A percentile compares a stretch with the other conserved stretches of the same genome.
Evolutionary conservation across 2,329 filamentous ascomycete species (phyloP).

Genomic region (Penicillium sp.): DNA sequence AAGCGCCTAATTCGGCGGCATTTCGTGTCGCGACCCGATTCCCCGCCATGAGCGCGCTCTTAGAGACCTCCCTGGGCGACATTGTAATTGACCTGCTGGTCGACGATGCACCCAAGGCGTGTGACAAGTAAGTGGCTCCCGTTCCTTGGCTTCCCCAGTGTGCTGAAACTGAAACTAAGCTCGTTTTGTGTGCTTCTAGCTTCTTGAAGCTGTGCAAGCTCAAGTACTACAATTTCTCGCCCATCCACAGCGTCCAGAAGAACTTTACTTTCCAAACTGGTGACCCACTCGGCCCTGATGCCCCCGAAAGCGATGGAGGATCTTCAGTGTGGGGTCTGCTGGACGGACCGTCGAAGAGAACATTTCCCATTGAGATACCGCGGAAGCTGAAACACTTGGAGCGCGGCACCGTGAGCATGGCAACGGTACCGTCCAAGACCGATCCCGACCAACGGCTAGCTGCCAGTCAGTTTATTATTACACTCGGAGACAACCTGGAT

Average conservation of each 20-base stretch:
- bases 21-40: not conserved
- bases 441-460: conserved; percentile 81
- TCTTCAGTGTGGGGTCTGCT: conserved; percentile 88
- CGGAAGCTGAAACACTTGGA: conserved; percentile 85
- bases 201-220: conserved; percentile 98
- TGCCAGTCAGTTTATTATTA: conserved; percentile 91
- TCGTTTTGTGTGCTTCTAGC: conserved; percentile 53
- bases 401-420: conserved; percentile 94
- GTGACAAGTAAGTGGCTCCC: conserved; percentile 75
- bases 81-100: conserved; percentile 91
- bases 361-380: conserved; percentile 80
- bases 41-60: conserved; percentile 75
- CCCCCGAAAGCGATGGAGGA: conserved; percentile 83
- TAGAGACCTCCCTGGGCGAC: conserved; percentile 91
- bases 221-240: conserved; percentile 99
- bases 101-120: conserved; percentile 84
- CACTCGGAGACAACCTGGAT: conserved; percentile 83
- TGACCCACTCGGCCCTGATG: conserved; percentile 85
- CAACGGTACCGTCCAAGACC: conserved; percentile 72
- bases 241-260: conserved; percentile 87
- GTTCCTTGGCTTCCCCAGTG: conserved; percentile 18
- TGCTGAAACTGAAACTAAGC: conserved; percentile 60
- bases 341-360: conserved; percentile 67
- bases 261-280: conserved; percentile 96
- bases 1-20: not conserved